Conservation (phyloP, 2,329 filamentous ascomycete species). For the Claviceps pusilla region DNA sequence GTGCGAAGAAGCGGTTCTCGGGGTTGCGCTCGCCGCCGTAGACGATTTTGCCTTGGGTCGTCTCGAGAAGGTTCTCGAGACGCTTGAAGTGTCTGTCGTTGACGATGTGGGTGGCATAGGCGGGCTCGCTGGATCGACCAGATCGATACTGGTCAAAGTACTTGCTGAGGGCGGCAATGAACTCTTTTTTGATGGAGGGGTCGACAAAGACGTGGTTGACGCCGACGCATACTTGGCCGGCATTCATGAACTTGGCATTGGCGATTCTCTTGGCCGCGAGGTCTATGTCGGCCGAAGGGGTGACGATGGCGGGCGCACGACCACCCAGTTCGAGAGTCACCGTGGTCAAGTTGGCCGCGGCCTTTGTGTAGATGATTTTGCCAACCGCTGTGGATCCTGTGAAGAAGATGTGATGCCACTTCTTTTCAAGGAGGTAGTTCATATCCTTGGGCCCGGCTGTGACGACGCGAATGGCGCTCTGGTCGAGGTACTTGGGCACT, state of each 20-base stretch:
- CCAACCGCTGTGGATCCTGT: constrained; percentile 26
- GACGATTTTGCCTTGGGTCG: constrained; percentile 21
- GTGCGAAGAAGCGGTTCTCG: constrained; percentile 17
- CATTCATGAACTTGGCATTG: constrained; percentile 26
- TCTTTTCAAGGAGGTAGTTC: constrained; percentile 19
- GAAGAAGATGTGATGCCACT: constrained; percentile 31
- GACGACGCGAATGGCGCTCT: constrained; percentile 19
- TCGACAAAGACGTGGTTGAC: constrained; percentile 31
- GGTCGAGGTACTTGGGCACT: constrained; percentile 27
- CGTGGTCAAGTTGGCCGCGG: constrained; percentile 30
- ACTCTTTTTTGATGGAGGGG: constrained; percentile 21
- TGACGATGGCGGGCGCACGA: constrained; percentile 28
- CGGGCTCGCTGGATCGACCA: constrained; percentile 1
- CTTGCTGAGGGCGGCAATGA: constrained; percentile 19
- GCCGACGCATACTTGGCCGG: constrained; percentile 18
- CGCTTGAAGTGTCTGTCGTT: constrained; percentile 28
- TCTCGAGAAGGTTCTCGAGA: constrained; percentile 20
- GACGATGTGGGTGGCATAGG: constrained; percentile 19
- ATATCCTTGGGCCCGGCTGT: constrained; percentile 24
- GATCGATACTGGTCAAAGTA: constrained; percentile 16
- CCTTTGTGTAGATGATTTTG: constrained; percentile 22
- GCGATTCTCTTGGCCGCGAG: constrained; percentile 28
- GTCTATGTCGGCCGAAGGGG: constrained; percentile 24
- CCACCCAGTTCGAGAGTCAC: constrained; percentile 30
- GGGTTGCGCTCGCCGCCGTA: constrained; percentile 19